Evolutionary conservation across 495 filamentous ascomycete genomes (phyloP), one percentile per base, ranked within the genome.

Genomic region (Penicillium tannophilum): DNA sequence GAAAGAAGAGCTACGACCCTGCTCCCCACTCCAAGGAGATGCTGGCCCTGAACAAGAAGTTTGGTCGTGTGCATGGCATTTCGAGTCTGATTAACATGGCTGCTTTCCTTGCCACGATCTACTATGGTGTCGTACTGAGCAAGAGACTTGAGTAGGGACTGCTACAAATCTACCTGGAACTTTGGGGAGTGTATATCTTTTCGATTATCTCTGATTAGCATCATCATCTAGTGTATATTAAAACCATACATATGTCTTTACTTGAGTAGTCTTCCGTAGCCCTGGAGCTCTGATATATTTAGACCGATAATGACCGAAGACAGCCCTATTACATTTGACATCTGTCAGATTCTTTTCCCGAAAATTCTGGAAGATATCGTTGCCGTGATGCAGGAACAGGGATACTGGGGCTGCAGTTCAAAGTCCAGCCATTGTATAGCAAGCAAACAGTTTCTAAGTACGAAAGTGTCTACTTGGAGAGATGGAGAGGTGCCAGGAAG

Each of bases 11-110:
- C 72, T 87, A 90, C 61, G 92, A 96, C 55, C 70, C 77, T 24
- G 80, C 82, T 16, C 86, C 90, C 33, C 88, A 93, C 61, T 91
- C 88, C 6, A 81, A 87, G 69, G 90, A 90, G 75, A 97, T 97
- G 92, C 60, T 80, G 59, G 79, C 78, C 26, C 70, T 98, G 68
- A 97, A 96, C 76, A 89, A 84, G 77, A 78, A 76, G 64, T 98
- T 98, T 76, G 82, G 81, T 6, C 81, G 78, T 44, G 74, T 96
- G 51, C 93, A 98, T 76, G 90, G 93, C 20, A 65, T 85, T 17
- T 92, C 89, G 23, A 85, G 88, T 49, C 63, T 92, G 61, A 63
- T 93, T 44, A 96, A 95, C 69, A 58, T 97, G 62, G 77, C 80
- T 23, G 85, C 84, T 14, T 75, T 94, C 46, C 56, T 88, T 50